These are phyloP conservation scores for Trichoderma citrinoviride DNA, from an alignment of 2,329 filamentous ascomycete genomes.

Conservation along the genomic window DNA sequence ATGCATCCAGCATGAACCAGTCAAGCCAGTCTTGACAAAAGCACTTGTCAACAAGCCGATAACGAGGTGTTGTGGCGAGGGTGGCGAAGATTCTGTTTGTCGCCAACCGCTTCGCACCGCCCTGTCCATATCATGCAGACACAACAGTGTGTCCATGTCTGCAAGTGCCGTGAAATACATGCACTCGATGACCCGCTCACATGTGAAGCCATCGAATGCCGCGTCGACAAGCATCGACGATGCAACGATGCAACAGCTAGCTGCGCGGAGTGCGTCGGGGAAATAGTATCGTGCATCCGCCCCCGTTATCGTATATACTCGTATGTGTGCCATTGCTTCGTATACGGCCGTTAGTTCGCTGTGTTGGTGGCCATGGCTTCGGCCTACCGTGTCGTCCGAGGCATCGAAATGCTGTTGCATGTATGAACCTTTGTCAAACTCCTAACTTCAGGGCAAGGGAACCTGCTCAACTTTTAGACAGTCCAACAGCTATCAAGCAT, in stretches of 20 bases:
- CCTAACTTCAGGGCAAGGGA: not conserved
- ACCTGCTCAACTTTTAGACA: too few relatives aligned
- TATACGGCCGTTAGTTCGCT: not conserved
- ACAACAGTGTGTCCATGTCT: too few relatives aligned
- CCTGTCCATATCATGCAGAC: conserved; percentile 2
- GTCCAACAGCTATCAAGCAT: not conserved
- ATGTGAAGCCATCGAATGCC: not conserved
- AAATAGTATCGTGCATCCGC: conserved; percentile 1
- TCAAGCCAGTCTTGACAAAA: not conserved
- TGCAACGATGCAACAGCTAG: conserved; percentile 1
- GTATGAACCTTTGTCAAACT: not conserved
- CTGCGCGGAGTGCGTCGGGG: not conserved
- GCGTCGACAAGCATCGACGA: not conserved
- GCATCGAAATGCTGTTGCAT: not conserved
- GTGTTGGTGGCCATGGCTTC: conserved; percentile 9
- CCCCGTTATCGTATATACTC: not conserved
- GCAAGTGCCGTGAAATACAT: not conserved
- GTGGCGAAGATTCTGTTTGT: not conserved
- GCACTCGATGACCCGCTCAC: not conserved
- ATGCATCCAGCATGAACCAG: not conserved
- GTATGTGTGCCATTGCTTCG: not conserved
- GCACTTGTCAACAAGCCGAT: not conserved
- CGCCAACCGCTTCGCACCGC: not conserved
- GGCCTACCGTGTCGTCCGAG: not conserved
- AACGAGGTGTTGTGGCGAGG: not conserved